These are phyloP conservation scores for Austroboletus niveus DNA, from an alignment of 1,284 basidiomycete species.

Conservation along the genomic window DNA sequence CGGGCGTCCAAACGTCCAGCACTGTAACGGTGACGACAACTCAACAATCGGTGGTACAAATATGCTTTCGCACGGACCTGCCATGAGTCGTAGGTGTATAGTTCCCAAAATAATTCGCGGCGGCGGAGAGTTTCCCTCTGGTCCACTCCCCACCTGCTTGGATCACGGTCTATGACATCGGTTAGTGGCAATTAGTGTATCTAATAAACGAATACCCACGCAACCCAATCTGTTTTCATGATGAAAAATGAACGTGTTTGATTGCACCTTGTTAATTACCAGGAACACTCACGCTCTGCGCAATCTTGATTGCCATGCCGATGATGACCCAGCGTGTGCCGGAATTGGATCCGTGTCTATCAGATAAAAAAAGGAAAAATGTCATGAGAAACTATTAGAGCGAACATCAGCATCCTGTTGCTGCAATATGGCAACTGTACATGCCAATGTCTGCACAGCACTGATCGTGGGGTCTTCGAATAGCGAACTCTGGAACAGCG, in stretches of 20 bases:
- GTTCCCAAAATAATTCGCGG: constrained; percentile 71
- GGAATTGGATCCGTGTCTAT: constrained; percentile 68
- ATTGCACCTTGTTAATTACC: constrained; percentile 6
- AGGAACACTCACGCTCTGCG: constrained; percentile 63
- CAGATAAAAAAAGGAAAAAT: constrained; percentile 71
- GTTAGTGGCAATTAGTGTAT: constrained; percentile 11
- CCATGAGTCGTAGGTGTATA: constrained; percentile 74
- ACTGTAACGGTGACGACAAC: constrained; percentile 35
- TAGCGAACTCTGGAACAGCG: constrained; percentile 67
- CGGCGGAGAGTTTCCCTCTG: constrained; percentile 57
- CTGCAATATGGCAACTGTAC: constrained; percentile 25
- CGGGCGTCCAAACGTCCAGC: constrained; percentile 71
- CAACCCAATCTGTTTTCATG: constrained; percentile 58
- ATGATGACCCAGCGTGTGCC: constrained; percentile 77
- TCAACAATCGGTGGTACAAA: background rate
- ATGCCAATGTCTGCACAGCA: constrained; percentile 68
- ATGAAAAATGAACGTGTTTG: constrained; percentile 4
- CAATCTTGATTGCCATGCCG: constrained; percentile 74
- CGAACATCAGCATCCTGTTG: constrained; percentile 11
- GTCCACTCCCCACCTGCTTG: constrained; percentile 64
- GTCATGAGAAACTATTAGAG: constrained; percentile 66
- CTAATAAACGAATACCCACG: constrained; percentile 46
- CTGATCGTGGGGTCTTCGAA: constrained; percentile 73
- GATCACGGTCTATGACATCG: constrained; percentile 59
- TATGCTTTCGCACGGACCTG: constrained; percentile 40